Base-by-base conservation (phyloP, 2,329 filamentous ascomycete genomes). In the Ophiocordyceps robertsii region DNA sequence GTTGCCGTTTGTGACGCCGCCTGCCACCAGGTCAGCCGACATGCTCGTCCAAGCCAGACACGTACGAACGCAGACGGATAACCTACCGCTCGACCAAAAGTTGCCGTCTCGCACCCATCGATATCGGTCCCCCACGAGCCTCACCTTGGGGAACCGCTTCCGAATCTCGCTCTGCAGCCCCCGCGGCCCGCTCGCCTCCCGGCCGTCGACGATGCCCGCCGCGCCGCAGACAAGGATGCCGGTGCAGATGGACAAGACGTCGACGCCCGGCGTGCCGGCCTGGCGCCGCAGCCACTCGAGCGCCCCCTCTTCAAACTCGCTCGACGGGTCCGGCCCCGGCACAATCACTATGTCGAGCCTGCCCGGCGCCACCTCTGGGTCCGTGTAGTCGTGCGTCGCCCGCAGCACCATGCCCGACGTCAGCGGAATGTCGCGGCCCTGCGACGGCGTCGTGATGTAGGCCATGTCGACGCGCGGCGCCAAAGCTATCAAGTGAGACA, bases 1-100 rank as follows among this genome's bases (percentile, higher is more conserved):
- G 48, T 75, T 74, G 29, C 71, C 71, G 46, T 75, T 75, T 12
- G 72, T 75, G 42, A 75, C 57, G 40, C 69, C 70, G n/a, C 69
- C 69, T 72, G 12, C 11, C 1, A 11, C n/a, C 21, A 37, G 9
- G 11, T 16, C 3, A 19, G 19, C 19, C 19, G 19, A 19, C 19
- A 19, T 19, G 19, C 19, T 19, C 19, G 19, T 19, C 19, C 19
- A 19, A 19, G 19, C 19, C 19, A 19, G 4, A 19, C 19, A 19
- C 4, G 19, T 19, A n/a, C n/a, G n/a, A n/a, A n/a, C n/a, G 19
- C 19, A 19, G 19, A 27, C 9, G 6, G 6, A 27, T 27, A 7
- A 19, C 66, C 43, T 53, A 71, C 71, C 72, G 48, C 69, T 69
- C 24, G 65, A 68, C 72, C 73, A 76, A 35, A 76, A 54, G 48